phyloP scores from a whole-genome alignment of 2,329 filamentous ascomycete species.

The Alternaria viburni region DNA sequence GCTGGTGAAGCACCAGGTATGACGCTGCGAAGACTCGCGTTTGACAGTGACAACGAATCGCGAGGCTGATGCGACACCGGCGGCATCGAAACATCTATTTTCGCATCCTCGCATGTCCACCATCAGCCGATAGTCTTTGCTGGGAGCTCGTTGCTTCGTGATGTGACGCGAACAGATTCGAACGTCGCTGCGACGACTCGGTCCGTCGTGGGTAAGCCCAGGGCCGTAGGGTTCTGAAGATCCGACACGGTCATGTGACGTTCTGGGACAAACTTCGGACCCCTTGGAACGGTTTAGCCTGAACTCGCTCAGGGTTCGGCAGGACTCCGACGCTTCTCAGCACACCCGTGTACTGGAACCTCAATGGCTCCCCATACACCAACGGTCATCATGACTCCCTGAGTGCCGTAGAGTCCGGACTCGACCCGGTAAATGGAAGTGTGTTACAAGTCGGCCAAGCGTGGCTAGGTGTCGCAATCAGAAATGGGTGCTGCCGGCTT shows the following conservation, averaged over 20 bases:
- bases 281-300: background rate
- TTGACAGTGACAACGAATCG: background rate
- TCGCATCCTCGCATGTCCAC: background rate
- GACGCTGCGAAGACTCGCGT: background rate
- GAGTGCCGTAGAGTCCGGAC: conserved; percentile 24
- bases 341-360: background rate
- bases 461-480: conserved; percentile 18
- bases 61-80: background rate
- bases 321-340: background rate
- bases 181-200: background rate
- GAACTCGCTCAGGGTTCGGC: conserved; percentile 4
- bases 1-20: background rate
- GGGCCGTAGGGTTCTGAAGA: background rate
- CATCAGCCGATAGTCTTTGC: background rate
- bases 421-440: conserved; percentile 14
- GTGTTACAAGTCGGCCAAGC: conserved; percentile 26
- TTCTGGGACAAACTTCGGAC: background rate
- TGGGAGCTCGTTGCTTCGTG: background rate
- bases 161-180: background rate
- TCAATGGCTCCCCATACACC: conserved; percentile 33
- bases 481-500: conserved; percentile 27
- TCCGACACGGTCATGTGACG: conserved; percentile 10
- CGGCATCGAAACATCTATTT: conserved; percentile 11
- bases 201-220: background rate
- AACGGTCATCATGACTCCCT: conserved; percentile 6